A percentile compares a stretch with the other conserved stretches of the same genome.
phyloP scores from a whole-genome alignment of 768 basidiomycete species.

The Lyophyllum semitale region DNA sequence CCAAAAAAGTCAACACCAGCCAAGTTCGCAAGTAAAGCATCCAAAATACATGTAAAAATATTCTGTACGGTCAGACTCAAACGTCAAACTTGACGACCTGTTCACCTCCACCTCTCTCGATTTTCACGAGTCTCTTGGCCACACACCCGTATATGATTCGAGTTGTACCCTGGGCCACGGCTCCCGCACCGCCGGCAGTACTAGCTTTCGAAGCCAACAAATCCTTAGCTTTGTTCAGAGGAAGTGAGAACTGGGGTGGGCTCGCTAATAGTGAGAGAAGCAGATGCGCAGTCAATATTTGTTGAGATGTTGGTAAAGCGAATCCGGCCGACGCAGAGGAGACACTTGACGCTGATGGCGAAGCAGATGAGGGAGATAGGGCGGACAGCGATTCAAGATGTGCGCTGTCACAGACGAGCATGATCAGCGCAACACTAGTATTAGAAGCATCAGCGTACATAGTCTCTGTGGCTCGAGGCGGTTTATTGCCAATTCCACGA shows the following conservation, averaged over 20 bases:
- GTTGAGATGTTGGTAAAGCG: conserved; percentile 58
- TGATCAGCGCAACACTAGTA: not conserved
- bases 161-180: conserved; percentile 48
- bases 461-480: conserved; percentile 58
- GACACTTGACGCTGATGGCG: conserved; percentile 57
- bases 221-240: conserved; percentile 65
- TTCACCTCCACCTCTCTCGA: conserved; percentile 74
- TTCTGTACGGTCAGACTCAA: conserved; percentile 21
- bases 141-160: conserved; percentile 76
- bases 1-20: not conserved
- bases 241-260: conserved; percentile 54
- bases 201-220: conserved; percentile 47
- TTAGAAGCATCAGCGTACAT: conserved; percentile 45
- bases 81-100: conserved; percentile 76
- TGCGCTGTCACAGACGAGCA: conserved; percentile 34
- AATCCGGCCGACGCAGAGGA: conserved; percentile 41
- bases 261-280: conserved; percentile 59
- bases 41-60: not conserved
- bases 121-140: conserved; percentile 77
- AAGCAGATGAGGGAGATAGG: conserved; percentile 51
- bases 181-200: conserved; percentile 28
- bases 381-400: conserved; percentile 59
- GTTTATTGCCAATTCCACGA: conserved; percentile 33
- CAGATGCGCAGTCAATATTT: conserved; percentile 70
- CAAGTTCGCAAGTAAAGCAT: not conserved